Evolutionary conservation across 768 basidiomycete species (phyloP).

Genomic region (Rhodotorula toruloides): DNA sequence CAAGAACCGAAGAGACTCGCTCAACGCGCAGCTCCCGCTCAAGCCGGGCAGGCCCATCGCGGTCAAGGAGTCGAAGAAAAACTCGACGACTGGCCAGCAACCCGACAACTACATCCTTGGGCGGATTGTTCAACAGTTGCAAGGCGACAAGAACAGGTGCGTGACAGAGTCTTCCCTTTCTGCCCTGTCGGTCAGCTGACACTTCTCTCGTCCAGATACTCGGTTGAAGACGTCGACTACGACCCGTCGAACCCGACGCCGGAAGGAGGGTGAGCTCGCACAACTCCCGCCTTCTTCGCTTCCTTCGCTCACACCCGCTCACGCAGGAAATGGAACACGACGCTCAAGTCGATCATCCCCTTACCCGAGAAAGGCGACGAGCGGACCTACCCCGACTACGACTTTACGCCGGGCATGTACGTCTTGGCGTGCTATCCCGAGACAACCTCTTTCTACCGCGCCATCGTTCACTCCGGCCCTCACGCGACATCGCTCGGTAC

Average conservation of each 20-base stretch:
- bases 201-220: conserved; percentile 42
- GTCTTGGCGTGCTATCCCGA: conserved; percentile 51
- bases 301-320: background rate
- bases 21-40: conserved; percentile 47
- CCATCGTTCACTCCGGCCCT: conserved; percentile 43
- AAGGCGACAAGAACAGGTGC: conserved; percentile 46
- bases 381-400: conserved; percentile 46
- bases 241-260: conserved; percentile 29
- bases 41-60: conserved; percentile 47
- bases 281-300: background rate
- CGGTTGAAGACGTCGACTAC: conserved; percentile 49
- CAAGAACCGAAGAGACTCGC: conserved; percentile 41
- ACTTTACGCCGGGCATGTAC: conserved; percentile 43
- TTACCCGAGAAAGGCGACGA: conserved; percentile 47
- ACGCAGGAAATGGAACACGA: conserved; percentile 46
- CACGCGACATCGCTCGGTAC: background rate
- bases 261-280: conserved; percentile 23
- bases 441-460: conserved; percentile 50
- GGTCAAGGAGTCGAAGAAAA: conserved; percentile 43
- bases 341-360: conserved; percentile 48
- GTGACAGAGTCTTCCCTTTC: background rate
- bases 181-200: too few species aligned
- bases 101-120: conserved; percentile 50
- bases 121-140: conserved; percentile 44
- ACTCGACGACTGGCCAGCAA: background rate